Conservation (phyloP, 2,329 filamentous ascomycete genomes). For the Beauveria bassiana region DNA sequence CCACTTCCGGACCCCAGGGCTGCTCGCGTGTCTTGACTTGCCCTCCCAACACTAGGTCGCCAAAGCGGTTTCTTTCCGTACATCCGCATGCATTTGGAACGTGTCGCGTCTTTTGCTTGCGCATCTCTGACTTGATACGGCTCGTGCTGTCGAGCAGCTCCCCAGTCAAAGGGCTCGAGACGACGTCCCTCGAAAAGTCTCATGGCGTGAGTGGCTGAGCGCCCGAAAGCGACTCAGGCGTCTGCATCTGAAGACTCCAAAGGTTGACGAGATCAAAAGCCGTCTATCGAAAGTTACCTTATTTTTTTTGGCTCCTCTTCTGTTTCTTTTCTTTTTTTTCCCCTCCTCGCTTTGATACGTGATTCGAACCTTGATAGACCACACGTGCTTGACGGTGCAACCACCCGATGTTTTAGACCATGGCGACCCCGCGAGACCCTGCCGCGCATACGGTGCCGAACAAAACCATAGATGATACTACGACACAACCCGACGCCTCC, state of each 20-base stretch:
- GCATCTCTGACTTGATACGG: neutral
- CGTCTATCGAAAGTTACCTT: neutral
- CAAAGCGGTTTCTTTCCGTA: neutral
- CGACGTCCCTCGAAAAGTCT: neutral
- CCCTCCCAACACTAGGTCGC: neutral
- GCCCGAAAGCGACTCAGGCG: neutral
- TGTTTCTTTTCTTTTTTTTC: no score
- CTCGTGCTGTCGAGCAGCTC: neutral
- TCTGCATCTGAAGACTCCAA: neutral
- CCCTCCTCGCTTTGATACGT: neutral
- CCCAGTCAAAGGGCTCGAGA: neutral
- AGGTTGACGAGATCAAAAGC: neutral
- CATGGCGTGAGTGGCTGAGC: neutral
- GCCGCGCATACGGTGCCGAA: neutral
- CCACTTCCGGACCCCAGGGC: slow-evolving; percentile 15
- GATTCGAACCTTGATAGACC: neutral
- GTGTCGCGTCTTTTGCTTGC: neutral
- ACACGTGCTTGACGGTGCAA: neutral
- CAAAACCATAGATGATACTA: neutral
- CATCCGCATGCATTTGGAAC: neutral
- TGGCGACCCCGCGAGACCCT: slow-evolving; percentile 10
- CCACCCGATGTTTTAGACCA: slow-evolving; percentile 1
- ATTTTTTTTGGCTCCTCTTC: neutral
- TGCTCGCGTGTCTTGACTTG: slow-evolving; percentile 16
- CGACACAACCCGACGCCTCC: neutral